phyloP scores from a whole-genome alignment of 1,139 yeast genomes.

The Yamadazyma dushanensis region DNA sequence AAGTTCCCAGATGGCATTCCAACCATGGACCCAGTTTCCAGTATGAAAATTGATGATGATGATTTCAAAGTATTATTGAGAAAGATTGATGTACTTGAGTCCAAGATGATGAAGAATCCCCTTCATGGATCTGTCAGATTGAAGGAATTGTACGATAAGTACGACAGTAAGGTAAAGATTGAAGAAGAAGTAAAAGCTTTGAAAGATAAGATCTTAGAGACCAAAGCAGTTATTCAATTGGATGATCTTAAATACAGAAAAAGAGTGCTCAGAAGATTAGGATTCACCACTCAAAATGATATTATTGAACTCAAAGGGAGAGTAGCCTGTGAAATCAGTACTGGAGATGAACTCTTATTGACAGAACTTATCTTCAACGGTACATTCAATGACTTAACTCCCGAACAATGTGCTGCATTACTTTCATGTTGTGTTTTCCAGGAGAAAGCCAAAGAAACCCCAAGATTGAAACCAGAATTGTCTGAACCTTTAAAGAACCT shows the following conservation, averaged over 20 bases:
- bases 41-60: constrained; percentile 86
- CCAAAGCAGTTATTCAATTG: constrained; percentile 88
- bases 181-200: constrained; percentile 61
- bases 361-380: constrained; percentile 95
- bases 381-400: constrained; percentile 80
- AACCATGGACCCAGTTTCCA: constrained; percentile 80
- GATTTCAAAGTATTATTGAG: constrained; percentile 69
- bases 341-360: constrained; percentile 87
- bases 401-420: constrained; percentile 91
- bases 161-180: constrained; percentile 61
- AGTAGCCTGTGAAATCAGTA: constrained; percentile 91
- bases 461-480: constrained; percentile 81
- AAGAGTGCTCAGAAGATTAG: constrained; percentile 79
- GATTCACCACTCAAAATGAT: constrained; percentile 80
- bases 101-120: constrained; percentile 70
- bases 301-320: constrained; percentile 95
- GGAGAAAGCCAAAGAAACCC: constrained; percentile 88
- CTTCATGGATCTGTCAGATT: constrained; percentile 66
- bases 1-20: constrained; percentile 92
- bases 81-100: constrained; percentile 79
- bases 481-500: constrained; percentile 85
- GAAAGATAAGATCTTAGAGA: constrained; percentile 69
- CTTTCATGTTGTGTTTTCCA: constrained; percentile 95
- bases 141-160: constrained; percentile 60
- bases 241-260: constrained; percentile 93